Evolutionary conservation across 495 filamentous ascomycete species (phyloP), one percentile per base, ranked within the genome.

Genomic region (Penicillium angulare): DNA sequence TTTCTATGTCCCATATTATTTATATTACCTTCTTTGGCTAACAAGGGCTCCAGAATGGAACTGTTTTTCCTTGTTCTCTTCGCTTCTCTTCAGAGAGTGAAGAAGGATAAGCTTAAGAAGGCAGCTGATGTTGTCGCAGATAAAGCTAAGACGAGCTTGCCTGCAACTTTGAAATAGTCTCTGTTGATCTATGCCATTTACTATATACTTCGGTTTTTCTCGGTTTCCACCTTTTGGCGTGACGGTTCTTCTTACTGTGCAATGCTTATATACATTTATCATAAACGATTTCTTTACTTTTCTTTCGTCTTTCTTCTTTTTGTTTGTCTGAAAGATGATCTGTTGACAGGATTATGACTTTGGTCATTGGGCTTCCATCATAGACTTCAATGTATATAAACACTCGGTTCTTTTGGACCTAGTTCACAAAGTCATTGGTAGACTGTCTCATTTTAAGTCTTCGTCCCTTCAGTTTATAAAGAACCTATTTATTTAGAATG

Each of bases 51-150:
- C 57, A 95, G 92, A 49, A 88, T 97, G 76, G 93, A 97, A 71
- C 77, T 98, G 42, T 55, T 89, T 13, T 97, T 97, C 71, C 73
- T 97, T 55, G 68, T 96, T 16, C 80, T 98, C 17, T 91, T 96
- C 69, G 81, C 86, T 49, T 93, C 90, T 59, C 47, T 96, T 51
- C 80, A 82, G 42, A 83, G 83, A 57, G 51, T 97, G 43, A 80
- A 81, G 60, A 79, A 82, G 33, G 76, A 88, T 56, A 85, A 88
- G 66, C 75, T 97, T 29, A 71, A 80, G 49, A 88, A 86, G 64
- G 77, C 83, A 5, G 85, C 83, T 12, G 79, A 78, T 26, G 23
- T 48, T 38, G 71, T 65, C 13, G 70, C 71, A 0, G 53, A 58
- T 23, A 65, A 58, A 57, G 72, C 73, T 16, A 71, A 72, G 55